Conservation (phyloP, 2,329 filamentous ascomycete species). For the Orbilia ellipsospora region DNA sequence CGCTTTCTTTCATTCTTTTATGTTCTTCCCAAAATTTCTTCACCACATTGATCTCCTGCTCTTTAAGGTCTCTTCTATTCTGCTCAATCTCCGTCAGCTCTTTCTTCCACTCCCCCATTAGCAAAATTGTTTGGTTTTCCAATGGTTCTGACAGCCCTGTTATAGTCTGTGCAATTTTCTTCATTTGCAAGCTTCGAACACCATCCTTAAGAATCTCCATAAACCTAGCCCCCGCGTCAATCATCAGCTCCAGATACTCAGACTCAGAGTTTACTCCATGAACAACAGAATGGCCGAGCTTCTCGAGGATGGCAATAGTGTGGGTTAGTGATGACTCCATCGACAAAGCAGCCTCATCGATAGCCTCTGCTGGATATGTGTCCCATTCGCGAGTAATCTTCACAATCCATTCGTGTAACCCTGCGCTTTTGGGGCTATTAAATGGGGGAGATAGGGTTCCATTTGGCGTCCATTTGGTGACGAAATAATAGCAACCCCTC, state of each 20-base stretch:
- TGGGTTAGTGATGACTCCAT: background rate
- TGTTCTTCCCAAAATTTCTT: no score
- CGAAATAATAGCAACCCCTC: constrained; percentile 24
- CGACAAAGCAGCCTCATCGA: background rate
- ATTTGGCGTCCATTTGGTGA: constrained; percentile 16
- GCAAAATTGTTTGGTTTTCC: constrained; percentile 5
- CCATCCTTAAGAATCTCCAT: constrained; percentile 19
- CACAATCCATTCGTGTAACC: constrained; percentile 20
- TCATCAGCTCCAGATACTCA: constrained; percentile 9
- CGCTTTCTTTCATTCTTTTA: no score
- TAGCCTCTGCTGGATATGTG: background rate
- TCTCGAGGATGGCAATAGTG: background rate
- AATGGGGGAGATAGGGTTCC: background rate
- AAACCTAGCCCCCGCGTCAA: constrained; percentile 5
- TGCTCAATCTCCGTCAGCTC: constrained; percentile 30
- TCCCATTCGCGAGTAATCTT: constrained; percentile 12
- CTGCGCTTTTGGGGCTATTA: constrained; percentile 15
- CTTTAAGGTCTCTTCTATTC: background rate
- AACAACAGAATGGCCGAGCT: constrained; percentile 24
- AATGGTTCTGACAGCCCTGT: background rate
- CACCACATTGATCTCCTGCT: constrained; percentile 7
- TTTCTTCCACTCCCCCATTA: constrained; percentile 7
- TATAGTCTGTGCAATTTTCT: constrained; percentile 4
- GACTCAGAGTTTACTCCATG: constrained; percentile 13
- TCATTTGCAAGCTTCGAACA: background rate